Evolutionary conservation across 192 early-diverging fungal species (phyloP).

Genomic region (Entrophospora sp.): DNA sequence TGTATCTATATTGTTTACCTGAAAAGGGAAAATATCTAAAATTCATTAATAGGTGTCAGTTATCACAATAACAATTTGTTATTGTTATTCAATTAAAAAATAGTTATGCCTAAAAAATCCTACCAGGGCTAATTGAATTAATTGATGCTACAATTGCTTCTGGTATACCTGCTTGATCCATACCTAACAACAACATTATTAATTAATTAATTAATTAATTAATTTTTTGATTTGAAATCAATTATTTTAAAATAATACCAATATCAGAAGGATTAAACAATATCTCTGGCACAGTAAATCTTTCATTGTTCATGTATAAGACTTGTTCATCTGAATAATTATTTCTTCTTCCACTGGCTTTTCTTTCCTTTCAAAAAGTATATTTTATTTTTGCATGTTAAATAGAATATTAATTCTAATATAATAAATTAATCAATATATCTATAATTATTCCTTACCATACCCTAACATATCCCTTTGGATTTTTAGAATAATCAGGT

Average conservation of each 20-base stretch:
- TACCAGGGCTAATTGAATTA: slow-evolving; percentile 42
- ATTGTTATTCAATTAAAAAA: neutral
- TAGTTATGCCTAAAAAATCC: neutral
- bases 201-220: too few relatives aligned
- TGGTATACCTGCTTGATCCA: slow-evolving; percentile 59
- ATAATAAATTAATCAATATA: neutral
- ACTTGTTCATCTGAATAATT: slow-evolving; percentile 39
- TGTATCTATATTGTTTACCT: slow-evolving; percentile 26
- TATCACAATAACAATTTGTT: neutral
- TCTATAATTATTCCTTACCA: neutral
- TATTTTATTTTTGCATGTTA: neutral
- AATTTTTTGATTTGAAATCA: too few relatives aligned
- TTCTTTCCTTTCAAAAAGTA: neutral
- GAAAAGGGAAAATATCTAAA: slow-evolving; percentile 19
- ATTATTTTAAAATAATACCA: slow-evolving; percentile 46
- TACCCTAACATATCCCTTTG: slow-evolving; percentile 47
- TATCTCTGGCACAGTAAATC: slow-evolving; percentile 69
- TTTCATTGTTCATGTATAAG: slow-evolving; percentile 61
- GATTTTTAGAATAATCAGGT: slow-evolving; percentile 48
- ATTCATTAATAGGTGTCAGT: neutral
- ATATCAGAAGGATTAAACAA: slow-evolving; percentile 69
- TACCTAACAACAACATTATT: too few relatives aligned
- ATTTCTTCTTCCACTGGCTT: slow-evolving; percentile 17
- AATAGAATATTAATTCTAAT: neutral
- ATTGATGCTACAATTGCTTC: slow-evolving; percentile 55